Evolutionary conservation across 2,329 filamentous ascomycete genomes (phyloP), one percentile per base, ranked within the genome.

Genomic region (Whalleya microplaca): DNA sequence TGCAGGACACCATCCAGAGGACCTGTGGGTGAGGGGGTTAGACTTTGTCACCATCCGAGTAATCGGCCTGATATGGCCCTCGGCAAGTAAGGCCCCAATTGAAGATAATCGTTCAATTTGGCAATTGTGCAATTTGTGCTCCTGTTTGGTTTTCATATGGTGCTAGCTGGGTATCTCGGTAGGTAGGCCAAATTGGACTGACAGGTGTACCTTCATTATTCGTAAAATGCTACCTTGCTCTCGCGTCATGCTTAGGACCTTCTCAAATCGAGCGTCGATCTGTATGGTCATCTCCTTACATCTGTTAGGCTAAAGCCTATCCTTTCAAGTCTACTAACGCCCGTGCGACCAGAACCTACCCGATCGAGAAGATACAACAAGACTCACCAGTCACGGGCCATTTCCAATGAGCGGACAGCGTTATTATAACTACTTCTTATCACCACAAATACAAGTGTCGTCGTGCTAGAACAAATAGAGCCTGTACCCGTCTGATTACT

Each of bases 121-220:
- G 9, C 9, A 37, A 3, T 14, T 6, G 10, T 37, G 32, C 32
- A 16, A 37, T 12, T 37, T 37, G 32, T 37, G 32, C 32, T 5
- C 32, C 4, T 16, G 14, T 12, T 16, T 12, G 3, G 5, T 12
- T 16, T 46, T 59, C 45, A 51, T 45, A 21, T 55, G 45, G 32
- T 37, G 10, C 27, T 29, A 29, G 6, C 45, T 43, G 19, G 32
- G 8, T 41, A 45, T 45, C 45, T 42, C 21, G 37, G 40, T 59
- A 51, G 49, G 55, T 45, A 59, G 58, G 61, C 53, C 61, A 63
- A 63, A 63, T 59, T 52, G 46, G 21, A 41, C 51, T 23, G 45
- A 41, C 51, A 20, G 45, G 20, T 51, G 51, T 49, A 40, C 40
- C 32, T 53, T 43, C 23, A 41, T 42, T 37, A 37, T 61, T 23